These are phyloP conservation scores for Candida chauliodis DNA, from an alignment of 805 yeast genomes.

Conservation along the genomic window DNA sequence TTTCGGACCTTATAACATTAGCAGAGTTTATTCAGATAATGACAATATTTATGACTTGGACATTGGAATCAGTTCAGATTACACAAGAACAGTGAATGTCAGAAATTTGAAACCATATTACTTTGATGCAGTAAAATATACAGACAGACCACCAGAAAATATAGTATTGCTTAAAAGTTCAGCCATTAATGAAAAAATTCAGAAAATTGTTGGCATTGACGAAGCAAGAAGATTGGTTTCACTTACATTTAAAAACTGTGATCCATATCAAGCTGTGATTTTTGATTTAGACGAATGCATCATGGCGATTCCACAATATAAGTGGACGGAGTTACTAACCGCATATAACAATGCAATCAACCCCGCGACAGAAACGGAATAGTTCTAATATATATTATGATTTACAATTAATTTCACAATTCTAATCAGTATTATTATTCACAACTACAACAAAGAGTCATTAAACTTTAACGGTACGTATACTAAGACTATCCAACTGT, in stretches of 20 bases:
- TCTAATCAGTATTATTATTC: too few species aligned
- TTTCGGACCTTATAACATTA: constrained; percentile 1
- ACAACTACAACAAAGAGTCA: too few species aligned
- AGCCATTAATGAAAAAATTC: neutral
- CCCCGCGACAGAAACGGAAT: neutral
- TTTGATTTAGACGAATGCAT: neutral
- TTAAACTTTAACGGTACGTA: too few species aligned
- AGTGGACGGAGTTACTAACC: too few species aligned
- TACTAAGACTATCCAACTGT: too few species aligned
- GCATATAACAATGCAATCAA: neutral
- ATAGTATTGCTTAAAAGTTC: neutral
- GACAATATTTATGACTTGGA: constrained; percentile 3
- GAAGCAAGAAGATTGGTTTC: neutral
- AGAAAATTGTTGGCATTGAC: neutral
- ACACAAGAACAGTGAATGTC: neutral
- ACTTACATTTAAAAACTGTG: neutral
- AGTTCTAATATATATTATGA: too few species aligned
- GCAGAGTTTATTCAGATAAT: neutral
- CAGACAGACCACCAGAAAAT: neutral
- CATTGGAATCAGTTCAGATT: constrained; percentile 1
- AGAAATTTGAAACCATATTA: neutral
- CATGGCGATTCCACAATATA: neutral
- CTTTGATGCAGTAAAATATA: neutral
- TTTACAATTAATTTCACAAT: too few species aligned
- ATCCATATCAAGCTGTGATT: neutral